phyloP scores from a whole-genome alignment of 2,329 filamentous ascomycete genomes.

The Dactylellina haptotyla region DNA sequence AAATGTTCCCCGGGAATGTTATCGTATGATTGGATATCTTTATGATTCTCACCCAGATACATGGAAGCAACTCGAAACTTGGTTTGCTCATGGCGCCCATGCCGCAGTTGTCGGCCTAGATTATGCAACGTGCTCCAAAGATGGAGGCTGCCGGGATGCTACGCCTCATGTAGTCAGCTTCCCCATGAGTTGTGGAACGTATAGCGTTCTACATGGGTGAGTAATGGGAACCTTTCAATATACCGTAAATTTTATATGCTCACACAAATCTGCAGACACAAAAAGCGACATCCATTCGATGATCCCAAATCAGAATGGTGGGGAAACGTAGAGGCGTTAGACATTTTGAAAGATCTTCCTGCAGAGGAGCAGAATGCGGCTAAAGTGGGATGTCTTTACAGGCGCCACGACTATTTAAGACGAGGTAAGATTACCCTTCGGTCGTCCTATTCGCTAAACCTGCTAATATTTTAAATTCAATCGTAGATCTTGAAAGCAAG shows the following conservation, averaged over 20 bases:
- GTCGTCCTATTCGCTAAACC: too few relatives aligned
- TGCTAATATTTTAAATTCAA: background rate
- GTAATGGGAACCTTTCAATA: background rate
- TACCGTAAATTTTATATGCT: background rate
- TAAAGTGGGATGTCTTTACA: constrained; percentile 16
- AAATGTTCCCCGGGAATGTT: constrained; percentile 14
- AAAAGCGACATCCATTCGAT: constrained; percentile 22
- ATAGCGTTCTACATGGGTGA: constrained; percentile 41
- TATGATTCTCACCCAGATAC: constrained; percentile 6
- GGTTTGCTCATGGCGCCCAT: constrained; percentile 23
- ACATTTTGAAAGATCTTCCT: background rate
- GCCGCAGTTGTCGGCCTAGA: constrained; percentile 28
- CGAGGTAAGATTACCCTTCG: constrained; percentile 6
- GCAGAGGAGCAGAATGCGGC: background rate
- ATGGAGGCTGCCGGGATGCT: background rate
- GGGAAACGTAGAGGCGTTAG: background rate
- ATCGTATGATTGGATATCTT: constrained; percentile 5
- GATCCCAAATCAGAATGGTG: constrained; percentile 33
- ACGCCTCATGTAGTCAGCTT: background rate
- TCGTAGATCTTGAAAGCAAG: background rate
- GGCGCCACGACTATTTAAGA: constrained; percentile 5
- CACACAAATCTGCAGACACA: constrained; percentile 5
- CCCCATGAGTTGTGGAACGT: constrained; percentile 1
- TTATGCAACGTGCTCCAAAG: background rate
- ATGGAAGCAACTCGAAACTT: constrained; percentile 13